A percentile compares a stretch with the other conserved stretches of the same genome.
These are phyloP conservation scores for Haematococcus sp. DNA, from an alignment of 139 green algal genomes.

Conservation along the genomic window DNA sequence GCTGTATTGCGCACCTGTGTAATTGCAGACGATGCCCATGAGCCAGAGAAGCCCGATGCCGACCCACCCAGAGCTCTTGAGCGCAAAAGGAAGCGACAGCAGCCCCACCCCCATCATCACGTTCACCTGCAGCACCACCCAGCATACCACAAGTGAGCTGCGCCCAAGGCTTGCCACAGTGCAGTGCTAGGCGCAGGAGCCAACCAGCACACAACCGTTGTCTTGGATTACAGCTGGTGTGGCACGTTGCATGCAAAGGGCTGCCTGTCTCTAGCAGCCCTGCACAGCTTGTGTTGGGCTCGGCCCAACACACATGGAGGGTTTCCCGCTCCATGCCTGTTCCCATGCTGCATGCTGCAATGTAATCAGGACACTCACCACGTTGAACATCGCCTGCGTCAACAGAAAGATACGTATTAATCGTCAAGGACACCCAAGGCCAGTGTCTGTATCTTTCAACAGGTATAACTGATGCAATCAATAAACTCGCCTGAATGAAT, in stretches of 20 bases:
- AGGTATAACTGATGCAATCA: too few species aligned
- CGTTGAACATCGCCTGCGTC: conserved; percentile 28
- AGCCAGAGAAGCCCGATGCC: conserved; percentile 52
- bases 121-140: conserved; percentile 37
- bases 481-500: too few species aligned
- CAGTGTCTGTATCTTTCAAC: too few species aligned
- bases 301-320: too few species aligned
- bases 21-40: conserved; percentile 61
- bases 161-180: background rate
- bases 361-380: conserved; percentile 17
- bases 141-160: background rate
- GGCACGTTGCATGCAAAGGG: too few species aligned
- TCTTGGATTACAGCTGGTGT: too few species aligned
- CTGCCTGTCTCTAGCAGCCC: too few species aligned
- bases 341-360: too few species aligned
- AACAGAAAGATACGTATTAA: background rate
- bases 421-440: too few species aligned
- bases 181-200: background rate
- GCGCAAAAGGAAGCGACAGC: conserved; percentile 60
- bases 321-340: too few species aligned
- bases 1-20: conserved; percentile 49
- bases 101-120: conserved; percentile 72
- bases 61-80: conserved; percentile 61
- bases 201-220: background rate
- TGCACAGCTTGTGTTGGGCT: too few species aligned